Base-by-base conservation (phyloP, 1,139 yeast genomes). In the Nadsonia starkeyi-henricii region DNA sequence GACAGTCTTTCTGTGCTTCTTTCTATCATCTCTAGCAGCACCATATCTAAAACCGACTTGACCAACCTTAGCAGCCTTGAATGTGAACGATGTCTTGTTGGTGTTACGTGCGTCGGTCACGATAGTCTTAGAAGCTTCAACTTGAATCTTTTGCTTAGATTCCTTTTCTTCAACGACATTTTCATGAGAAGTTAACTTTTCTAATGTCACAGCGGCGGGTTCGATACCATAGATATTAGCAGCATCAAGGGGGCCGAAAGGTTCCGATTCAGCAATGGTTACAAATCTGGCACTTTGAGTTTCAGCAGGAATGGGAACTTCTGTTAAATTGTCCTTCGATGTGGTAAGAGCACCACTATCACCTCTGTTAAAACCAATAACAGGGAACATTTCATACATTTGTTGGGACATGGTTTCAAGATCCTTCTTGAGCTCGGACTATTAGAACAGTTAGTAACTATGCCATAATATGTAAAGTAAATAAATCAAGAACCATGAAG, bases 201-300 rank as follows among this genome's bases (percentile, higher is more conserved):
- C 78, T 57, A 86, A 72, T 2, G 93, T 83, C 44, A 74, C 79
- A 48, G 78, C 75, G 42, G 97, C 96, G 20, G 95, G 94, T 62
- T 85, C 91, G 55, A 89, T 73, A 45, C 76, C 88, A 57, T 85
- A 77, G 44, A 84, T 75, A 52, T 78, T 71, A 47, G 98, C 96
- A n/a, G 98, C 96, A 62, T 91, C 97, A 8, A 88, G 75, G 7
- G 97, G 95, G 3, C 96, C 96, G 64, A 89, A 89, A n/a, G 96
- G 95, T 67, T 88, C 94, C 20, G 89, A 80, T 68, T 91, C 97
- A 15, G 96, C 91, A 62, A 91, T 81, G 20, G 94, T 83, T 62
- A 86, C 68, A 70, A 88, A 89, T 55, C 94, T 74, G 57, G 93
- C 89, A 54, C 79, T 80, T 55, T 82, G 72, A 2, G 96, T 85